Percentiles rank a stretch among this genome's conserved stretches.
phyloP scores from a whole-genome alignment of 768 basidiomycete species.

The Clitopilus hobsonii region DNA sequence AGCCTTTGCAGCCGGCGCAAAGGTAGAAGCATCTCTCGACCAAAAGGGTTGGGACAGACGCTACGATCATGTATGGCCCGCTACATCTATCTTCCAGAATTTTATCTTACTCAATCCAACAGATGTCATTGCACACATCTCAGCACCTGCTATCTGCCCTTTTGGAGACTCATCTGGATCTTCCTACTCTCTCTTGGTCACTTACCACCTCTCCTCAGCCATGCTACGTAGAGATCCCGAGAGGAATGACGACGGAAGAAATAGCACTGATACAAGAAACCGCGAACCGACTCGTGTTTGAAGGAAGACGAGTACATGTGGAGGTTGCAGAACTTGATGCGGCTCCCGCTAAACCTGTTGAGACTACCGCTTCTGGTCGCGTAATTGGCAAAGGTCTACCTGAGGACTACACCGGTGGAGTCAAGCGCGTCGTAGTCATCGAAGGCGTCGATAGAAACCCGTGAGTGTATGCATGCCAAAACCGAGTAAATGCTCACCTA shows the following conservation, averaged over 20 bases:
- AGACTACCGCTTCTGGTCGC: conserved; percentile 41
- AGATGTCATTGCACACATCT: conserved; percentile 85
- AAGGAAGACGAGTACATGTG: conserved; percentile 64
- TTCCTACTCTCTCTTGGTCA: conserved; percentile 83
- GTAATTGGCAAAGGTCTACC: conserved; percentile 59
- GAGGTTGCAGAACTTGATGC: conserved; percentile 67
- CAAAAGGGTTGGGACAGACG: conserved; percentile 59
- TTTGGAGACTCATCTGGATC: conserved; percentile 56
- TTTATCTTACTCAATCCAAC: neutral
- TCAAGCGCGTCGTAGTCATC: conserved; percentile 78
- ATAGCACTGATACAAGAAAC: conserved; percentile 55
- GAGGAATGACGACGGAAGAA: conserved; percentile 61
- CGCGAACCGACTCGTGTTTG: conserved; percentile 65
- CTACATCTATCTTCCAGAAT: neutral
- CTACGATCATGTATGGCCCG: conserved; percentile 61
- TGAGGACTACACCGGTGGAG: conserved; percentile 68
- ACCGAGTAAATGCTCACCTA: conserved; percentile 2
- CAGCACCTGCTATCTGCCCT: conserved; percentile 82
- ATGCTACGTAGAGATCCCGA: conserved; percentile 74
- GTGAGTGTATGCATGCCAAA: conserved; percentile 32
- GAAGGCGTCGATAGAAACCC: conserved; percentile 79
- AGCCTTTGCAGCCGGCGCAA: conserved; percentile 46
- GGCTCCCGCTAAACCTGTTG: conserved; percentile 24
- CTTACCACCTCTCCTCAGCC: conserved; percentile 62
- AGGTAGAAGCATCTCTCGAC: conserved; percentile 50